Percentiles rank a stretch among this genome's conserved stretches.
These are phyloP conservation scores for Omphalotus olearius DNA, from an alignment of 1,284 basidiomycete species.

Conservation along the genomic window DNA sequence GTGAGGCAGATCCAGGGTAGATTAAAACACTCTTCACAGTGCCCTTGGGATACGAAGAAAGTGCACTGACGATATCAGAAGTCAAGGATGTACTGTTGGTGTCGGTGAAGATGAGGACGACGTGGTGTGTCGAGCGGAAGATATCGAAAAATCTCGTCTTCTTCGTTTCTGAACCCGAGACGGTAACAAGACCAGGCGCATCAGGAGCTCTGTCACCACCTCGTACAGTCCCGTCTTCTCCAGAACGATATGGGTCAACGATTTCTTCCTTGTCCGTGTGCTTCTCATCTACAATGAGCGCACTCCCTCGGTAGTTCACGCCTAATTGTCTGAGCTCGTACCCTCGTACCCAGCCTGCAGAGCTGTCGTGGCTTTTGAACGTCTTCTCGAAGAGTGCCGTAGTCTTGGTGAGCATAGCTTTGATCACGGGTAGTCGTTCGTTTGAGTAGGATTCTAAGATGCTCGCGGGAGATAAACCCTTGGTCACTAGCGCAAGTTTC, in stretches of 20 bases:
- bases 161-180: conserved; percentile 5
- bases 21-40: conserved; percentile 3
- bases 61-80: not conserved
- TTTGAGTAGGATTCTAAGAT: conserved; percentile 32
- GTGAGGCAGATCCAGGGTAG: conserved; percentile 1
- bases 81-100: not conserved
- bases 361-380: conserved; percentile 10
- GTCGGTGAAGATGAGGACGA: conserved; percentile 15
- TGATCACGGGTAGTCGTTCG: conserved; percentile 36
- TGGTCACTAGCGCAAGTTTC: conserved; percentile 37
- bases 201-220: conserved; percentile 32
- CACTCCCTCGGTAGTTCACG: conserved; percentile 30
- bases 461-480: conserved; percentile 25
- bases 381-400: conserved; percentile 20
- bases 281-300: conserved; percentile 15
- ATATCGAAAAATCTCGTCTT: conserved; percentile 12
- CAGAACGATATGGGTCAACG: conserved; percentile 20
- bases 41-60: not conserved
- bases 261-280: conserved; percentile 4
- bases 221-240: conserved; percentile 17
- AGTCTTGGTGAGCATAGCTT: conserved; percentile 28
- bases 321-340: conserved; percentile 23
- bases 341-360: conserved; percentile 11
- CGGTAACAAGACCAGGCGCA: conserved; percentile 22
- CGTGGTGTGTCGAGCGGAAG: conserved; percentile 12